A percentile compares a stretch with the other conserved stretches of the same genome.
Conservation (phyloP, 2,329 filamentous ascomycete genomes). For the Cercospora zeina region DNA sequence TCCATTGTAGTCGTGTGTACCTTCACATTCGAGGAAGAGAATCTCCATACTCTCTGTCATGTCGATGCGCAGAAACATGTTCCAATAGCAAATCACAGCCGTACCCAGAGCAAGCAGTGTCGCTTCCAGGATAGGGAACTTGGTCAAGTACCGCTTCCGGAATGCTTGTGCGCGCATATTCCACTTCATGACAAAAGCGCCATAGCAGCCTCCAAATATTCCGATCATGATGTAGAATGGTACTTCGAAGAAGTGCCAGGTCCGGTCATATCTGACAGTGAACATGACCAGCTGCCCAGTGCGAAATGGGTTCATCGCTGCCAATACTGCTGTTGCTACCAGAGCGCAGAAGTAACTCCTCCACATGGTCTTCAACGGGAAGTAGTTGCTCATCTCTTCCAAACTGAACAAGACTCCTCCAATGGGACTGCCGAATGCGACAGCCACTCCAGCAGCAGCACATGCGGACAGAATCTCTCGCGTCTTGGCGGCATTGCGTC, state of each 20-base stretch:
- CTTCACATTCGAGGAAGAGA: slow-evolving; percentile 89
- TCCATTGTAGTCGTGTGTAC: slow-evolving; percentile 81
- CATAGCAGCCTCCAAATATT: slow-evolving; percentile 90
- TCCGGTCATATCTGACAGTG: slow-evolving; percentile 90
- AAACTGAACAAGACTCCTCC: slow-evolving; percentile 94
- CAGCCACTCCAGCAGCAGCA: slow-evolving; percentile 90
- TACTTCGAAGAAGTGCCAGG: slow-evolving; percentile 97
- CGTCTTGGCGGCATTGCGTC: slow-evolving; percentile 87
- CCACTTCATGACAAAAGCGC: slow-evolving; percentile 97
- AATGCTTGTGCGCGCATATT: slow-evolving; percentile 89
- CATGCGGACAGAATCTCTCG: slow-evolving; percentile 93
- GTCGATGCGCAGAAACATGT: slow-evolving; percentile 91
- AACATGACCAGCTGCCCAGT: slow-evolving; percentile 99
- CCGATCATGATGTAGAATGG: slow-evolving; percentile 90
- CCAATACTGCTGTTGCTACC: slow-evolving; percentile 87
- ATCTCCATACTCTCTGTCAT: slow-evolving; percentile 99
- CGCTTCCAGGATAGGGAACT: slow-evolving; percentile 83
- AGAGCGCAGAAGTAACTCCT: slow-evolving; percentile 96
- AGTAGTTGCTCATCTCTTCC: slow-evolving; percentile 96
- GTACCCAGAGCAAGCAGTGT: slow-evolving; percentile 80
- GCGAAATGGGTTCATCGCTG: slow-evolving; percentile 95
- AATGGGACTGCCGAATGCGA: slow-evolving; percentile 96
- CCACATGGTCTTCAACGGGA: slow-evolving; percentile 97
- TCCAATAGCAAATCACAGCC: slow-evolving; percentile 92
- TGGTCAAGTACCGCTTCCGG: slow-evolving; percentile 83